These are phyloP conservation scores for Purpureocillium lavendulum DNA, from an alignment of 2,329 filamentous ascomycete species.

Conservation along the genomic window DNA sequence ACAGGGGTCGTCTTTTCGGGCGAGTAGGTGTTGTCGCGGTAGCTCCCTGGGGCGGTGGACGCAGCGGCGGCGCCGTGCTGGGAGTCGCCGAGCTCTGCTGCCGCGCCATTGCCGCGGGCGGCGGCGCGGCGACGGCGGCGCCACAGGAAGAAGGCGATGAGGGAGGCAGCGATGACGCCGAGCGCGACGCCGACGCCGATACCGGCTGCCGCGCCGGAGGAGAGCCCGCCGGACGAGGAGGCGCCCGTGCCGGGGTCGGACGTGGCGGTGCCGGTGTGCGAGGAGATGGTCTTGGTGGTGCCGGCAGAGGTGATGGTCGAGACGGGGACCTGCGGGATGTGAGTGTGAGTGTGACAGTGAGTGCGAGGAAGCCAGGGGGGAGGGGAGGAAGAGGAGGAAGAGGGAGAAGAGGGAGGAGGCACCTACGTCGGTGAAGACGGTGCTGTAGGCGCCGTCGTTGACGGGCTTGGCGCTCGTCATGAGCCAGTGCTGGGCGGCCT, in stretches of 20 bases:
- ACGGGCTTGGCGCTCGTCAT: slow-evolving; percentile 20
- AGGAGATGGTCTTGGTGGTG: no score
- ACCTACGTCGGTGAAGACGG: slow-evolving; percentile 18
- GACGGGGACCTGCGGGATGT: slow-evolving; percentile 2
- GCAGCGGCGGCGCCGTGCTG: no score
- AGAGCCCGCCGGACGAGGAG: slow-evolving; percentile 10
- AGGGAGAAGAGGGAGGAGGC: no score
- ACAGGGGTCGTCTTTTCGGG: not conserved
- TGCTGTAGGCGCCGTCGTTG: slow-evolving; percentile 23
- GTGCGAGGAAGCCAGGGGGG: no score
- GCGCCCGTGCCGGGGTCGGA: slow-evolving; percentile 2
- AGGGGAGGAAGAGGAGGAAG: no score
- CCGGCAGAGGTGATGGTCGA: no score
- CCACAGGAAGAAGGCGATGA: slow-evolving; percentile 18
- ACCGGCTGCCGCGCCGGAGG: slow-evolving; percentile 19
- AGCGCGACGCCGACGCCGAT: slow-evolving; percentile 20
- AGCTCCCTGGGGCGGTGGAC: no score
- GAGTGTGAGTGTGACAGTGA: no score
- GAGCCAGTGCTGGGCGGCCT: slow-evolving; percentile 24
- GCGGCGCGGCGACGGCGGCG: slow-evolving; percentile 4
- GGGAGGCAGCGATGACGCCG: slow-evolving; percentile 14
- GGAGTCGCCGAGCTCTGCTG: not conserved
- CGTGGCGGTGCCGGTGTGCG: slow-evolving; percentile 2
- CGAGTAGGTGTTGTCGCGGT: no score
- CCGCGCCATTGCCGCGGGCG: not conserved